Base-by-base conservation (phyloP, 2,329 filamentous ascomycete species). In the Pseudocercospora macadamiae region DNA sequence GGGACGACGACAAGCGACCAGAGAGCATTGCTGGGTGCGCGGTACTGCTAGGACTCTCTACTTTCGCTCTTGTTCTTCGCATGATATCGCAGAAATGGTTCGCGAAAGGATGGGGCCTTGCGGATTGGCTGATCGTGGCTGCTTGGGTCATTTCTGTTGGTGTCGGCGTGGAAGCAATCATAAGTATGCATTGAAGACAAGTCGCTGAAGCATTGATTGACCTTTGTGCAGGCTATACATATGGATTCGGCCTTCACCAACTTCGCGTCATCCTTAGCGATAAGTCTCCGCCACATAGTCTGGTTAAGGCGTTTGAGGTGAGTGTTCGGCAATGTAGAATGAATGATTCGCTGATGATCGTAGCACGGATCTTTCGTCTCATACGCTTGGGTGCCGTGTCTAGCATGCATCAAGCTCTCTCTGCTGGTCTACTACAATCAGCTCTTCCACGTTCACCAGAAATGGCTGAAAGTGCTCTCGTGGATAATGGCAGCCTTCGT, bases 401-500 rank as follows among this genome's bases (percentile, higher is more conserved):
- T 45, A 19, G 39, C 39, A 14, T 45, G 39, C 16, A 25, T 45
- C 6, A 45, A 45, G 39, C 39, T 45, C 39, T 45, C 39, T 10
- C 39, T 45, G 12, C 39, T 45, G 7, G 16, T 45, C 39, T 45
- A 45, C 39, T 45, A 45, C 39, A 45, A 45, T 14, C 16, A 45
- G 39, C 39, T 45, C 3, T 45, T 45, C 12, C 39, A 45, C 21
- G 39, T 45, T 23, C 39, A 45, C 21, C 39, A 45, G 9, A 2
- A 21, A 47, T 47, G 42, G 42, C 42, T 47, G 6, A 47, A 47
- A 12, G 23, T 47, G 9, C 42, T 47, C 2, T 47, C 42, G 16
- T 47, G 42, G 42, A 26, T 47, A 1, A 25, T 47, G 42, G 42
- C 42, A 47, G 42, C 42, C 7, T 47, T 23, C 23, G 18, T 47